Conservation (phyloP, 257 asterid species). For the Lycium barbarum region DNA sequence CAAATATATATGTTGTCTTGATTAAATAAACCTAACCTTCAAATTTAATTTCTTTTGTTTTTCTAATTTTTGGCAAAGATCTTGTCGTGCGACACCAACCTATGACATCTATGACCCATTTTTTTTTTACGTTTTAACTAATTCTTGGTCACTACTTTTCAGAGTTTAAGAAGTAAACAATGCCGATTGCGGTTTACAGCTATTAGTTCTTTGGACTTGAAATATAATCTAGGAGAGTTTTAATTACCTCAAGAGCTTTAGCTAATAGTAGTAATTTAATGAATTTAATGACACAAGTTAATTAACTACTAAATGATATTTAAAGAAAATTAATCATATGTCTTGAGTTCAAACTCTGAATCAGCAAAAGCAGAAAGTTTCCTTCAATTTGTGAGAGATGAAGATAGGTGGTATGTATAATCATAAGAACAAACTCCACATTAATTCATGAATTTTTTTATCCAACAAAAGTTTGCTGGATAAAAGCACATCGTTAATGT, state of each 20-base stretch:
- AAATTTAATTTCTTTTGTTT: not conserved
- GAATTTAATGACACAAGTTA: not conserved
- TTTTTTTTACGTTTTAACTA: conserved; percentile 15
- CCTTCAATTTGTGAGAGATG: too few relatives aligned
- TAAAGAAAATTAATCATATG: too few relatives aligned
- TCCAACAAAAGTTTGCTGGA: not conserved
- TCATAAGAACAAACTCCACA: too few relatives aligned
- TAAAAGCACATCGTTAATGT: conserved; percentile 21
- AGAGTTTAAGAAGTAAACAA: not conserved
- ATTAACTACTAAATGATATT: too few relatives aligned
- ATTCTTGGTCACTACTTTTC: not conserved
- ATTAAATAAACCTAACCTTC: not conserved
- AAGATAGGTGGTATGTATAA: too few relatives aligned
- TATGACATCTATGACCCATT: not conserved
- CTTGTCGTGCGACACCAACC: conserved; percentile 19
- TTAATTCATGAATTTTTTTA: too few relatives aligned
- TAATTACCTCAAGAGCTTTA: not conserved
- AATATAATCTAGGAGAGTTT: not conserved
- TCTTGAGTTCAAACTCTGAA: too few relatives aligned
- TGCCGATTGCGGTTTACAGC: not conserved
- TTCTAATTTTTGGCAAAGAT: not conserved
- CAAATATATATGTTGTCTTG: not conserved
- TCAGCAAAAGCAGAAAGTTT: too few relatives aligned
- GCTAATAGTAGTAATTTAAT: not conserved
- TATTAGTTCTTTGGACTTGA: not conserved